A percentile compares a stretch with the other conserved stretches of the same genome.
phyloP scores from a whole-genome alignment of 1,284 basidiomycete genomes.

The Porogramme epimiltina region DNA sequence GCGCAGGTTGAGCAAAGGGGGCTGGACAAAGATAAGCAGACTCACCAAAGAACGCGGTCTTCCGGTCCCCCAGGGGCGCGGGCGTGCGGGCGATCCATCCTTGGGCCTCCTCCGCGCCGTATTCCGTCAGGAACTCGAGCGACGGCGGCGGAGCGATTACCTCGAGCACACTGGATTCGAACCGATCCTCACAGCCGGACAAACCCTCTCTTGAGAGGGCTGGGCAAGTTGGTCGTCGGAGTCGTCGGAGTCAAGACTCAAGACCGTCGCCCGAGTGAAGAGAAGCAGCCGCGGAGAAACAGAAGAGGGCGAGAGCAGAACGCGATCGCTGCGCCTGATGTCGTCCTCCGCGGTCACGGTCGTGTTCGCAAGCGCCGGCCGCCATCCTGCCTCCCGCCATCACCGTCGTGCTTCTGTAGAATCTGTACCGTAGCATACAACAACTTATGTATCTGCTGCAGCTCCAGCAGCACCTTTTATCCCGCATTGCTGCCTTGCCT shows the following conservation, averaged over 20 bases:
- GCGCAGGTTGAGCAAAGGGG: neutral
- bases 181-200: slow-evolving; percentile 60
- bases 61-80: slow-evolving; percentile 34
- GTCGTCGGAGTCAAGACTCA: neutral
- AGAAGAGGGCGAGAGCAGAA: neutral
- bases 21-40: neutral
- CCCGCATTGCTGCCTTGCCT: neutral
- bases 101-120: slow-evolving; percentile 35
- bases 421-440: no score
- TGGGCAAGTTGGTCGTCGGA: neutral
- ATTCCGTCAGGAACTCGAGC: slow-evolving; percentile 56
- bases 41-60: slow-evolving; percentile 77
- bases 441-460: no score
- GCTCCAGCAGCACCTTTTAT: neutral
- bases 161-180: slow-evolving; percentile 62
- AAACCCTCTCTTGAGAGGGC: slow-evolving; percentile 6
- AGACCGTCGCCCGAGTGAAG: neutral
- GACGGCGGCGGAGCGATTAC: slow-evolving; percentile 68
- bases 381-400: no score
- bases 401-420: no score
- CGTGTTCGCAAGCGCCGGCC: no score
- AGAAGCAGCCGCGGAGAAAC: no score
- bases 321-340: no score
- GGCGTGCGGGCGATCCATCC: slow-evolving; percentile 55
- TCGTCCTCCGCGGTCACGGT: no score